phyloP scores from a whole-genome alignment of 2,329 filamentous ascomycete species.

The Arthroderma uncinatum region DNA sequence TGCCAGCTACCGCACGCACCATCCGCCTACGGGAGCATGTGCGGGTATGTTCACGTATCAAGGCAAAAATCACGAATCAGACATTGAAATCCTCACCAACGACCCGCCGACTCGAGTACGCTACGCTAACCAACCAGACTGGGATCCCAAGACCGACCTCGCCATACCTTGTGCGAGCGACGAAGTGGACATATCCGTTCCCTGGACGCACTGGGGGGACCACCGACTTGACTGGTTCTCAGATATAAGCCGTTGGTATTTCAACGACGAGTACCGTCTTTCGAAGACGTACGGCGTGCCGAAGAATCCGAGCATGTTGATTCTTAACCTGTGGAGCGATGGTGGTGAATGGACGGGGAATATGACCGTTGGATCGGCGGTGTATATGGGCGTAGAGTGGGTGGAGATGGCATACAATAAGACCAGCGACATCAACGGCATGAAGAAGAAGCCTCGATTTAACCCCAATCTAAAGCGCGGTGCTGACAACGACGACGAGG shows the following conservation, averaged over 20 bases:
- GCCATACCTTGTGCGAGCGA: conserved; percentile 27
- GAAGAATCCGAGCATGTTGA: conserved; percentile 26
- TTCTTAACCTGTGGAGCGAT: conserved; percentile 36
- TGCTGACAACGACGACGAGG: conserved; percentile 19
- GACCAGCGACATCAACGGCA: neutral
- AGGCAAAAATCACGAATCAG: conserved; percentile 38
- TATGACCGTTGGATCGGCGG: conserved; percentile 27
- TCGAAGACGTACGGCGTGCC: conserved; percentile 30
- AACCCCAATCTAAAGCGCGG: neutral
- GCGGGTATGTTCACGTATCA: conserved; percentile 43
- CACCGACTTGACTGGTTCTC: conserved; percentile 35
- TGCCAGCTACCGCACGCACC: conserved; percentile 8
- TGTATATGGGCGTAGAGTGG: conserved; percentile 33
- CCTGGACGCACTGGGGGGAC: conserved; percentile 33
- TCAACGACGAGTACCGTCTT: conserved; percentile 23
- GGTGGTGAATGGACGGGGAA: conserved; percentile 34
- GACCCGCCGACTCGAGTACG: conserved; percentile 36
- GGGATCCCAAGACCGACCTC: conserved; percentile 25
- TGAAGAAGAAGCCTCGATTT: neutral
- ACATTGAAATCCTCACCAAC: conserved; percentile 44
- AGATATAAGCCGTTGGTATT: conserved; percentile 28
- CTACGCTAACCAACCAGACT: conserved; percentile 35
- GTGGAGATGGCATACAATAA: conserved; percentile 33
- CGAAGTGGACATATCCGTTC: conserved; percentile 21
- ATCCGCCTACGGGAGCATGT: conserved; percentile 37